Percentiles rank a stretch among this genome's conserved stretches.
These are phyloP conservation scores for Coniferiporia weirii DNA, from an alignment of 1,284 basidiomycete genomes.

Conservation along the genomic window DNA sequence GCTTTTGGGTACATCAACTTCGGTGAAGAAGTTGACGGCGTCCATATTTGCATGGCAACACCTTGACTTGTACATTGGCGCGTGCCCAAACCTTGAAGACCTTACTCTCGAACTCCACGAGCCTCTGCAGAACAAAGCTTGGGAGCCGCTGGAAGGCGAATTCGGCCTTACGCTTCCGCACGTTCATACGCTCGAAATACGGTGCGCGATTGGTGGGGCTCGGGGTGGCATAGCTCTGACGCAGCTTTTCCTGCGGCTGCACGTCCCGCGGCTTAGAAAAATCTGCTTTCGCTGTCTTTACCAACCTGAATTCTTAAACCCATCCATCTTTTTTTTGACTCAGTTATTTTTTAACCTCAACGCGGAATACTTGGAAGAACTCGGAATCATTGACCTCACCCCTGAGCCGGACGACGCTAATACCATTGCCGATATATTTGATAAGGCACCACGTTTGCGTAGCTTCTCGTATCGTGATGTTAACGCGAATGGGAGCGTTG, in stretches of 20 bases:
- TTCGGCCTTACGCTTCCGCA: background rate
- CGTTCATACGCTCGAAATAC: constrained; percentile 5
- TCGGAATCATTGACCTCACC: constrained; percentile 1
- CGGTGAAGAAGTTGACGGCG: background rate
- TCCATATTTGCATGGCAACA: constrained; percentile 4
- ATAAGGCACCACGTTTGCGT: background rate
- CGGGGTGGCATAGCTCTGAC: background rate
- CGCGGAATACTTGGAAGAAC: background rate
- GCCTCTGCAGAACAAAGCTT: background rate
- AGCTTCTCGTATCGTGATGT: constrained; percentile 1
- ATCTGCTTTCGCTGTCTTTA: constrained; percentile 1
- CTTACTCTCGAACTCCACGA: background rate
- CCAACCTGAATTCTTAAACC: background rate
- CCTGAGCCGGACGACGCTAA: background rate
- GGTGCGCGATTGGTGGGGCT: constrained; percentile 1
- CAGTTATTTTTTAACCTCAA: background rate
- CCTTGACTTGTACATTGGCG: background rate
- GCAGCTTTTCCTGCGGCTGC: background rate
- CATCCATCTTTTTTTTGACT: background rate
- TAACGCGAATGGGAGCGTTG: background rate
- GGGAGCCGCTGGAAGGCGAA: background rate
- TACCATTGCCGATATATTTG: background rate
- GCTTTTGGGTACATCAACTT: background rate
- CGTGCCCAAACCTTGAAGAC: constrained; percentile 3
- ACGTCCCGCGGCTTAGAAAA: background rate